Conservation (phyloP, 1,139 yeast genomes). For the Magnusiomyces fungicola region DNA sequence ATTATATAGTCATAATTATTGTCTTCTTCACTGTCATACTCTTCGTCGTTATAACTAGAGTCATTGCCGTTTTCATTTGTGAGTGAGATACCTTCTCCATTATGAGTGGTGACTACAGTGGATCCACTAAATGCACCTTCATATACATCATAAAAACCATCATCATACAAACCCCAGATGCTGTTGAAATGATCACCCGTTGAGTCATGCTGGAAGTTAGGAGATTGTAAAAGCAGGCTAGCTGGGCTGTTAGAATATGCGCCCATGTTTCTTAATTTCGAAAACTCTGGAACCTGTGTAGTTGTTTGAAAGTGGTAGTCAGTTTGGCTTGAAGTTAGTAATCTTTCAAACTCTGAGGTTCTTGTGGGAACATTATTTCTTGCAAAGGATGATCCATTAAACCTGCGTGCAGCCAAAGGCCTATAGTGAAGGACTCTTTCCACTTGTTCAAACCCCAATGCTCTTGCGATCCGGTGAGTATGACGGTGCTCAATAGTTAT, state of each 20-base stretch:
- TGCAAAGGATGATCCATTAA: neutral
- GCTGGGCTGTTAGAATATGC: neutral
- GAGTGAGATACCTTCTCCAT: too few species aligned
- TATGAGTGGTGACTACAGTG: neutral
- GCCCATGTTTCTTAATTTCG: too few species aligned
- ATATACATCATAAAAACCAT: neutral
- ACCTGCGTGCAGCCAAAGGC: neutral
- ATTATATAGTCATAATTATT: neutral
- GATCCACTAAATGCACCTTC: neutral
- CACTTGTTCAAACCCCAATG: neutral
- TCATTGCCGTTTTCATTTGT: neutral
- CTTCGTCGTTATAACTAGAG: neutral
- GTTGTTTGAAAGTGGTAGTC: neutral
- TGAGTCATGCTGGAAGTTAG: neutral
- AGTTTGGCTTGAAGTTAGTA: too few species aligned
- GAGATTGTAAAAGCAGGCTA: neutral
- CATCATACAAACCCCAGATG: conserved; percentile 2
- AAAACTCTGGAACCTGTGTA: neutral
- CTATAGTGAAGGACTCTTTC: neutral
- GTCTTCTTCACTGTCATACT: neutral
- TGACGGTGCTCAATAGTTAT: neutral
- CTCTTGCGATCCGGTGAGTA: conserved; percentile 1
- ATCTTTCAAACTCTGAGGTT: too few species aligned
- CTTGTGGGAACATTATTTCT: neutral
- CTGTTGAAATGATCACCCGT: neutral